phyloP scores from a whole-genome alignment of 768 basidiomycete species.

The Tubosaeta brunneosetosa region DNA sequence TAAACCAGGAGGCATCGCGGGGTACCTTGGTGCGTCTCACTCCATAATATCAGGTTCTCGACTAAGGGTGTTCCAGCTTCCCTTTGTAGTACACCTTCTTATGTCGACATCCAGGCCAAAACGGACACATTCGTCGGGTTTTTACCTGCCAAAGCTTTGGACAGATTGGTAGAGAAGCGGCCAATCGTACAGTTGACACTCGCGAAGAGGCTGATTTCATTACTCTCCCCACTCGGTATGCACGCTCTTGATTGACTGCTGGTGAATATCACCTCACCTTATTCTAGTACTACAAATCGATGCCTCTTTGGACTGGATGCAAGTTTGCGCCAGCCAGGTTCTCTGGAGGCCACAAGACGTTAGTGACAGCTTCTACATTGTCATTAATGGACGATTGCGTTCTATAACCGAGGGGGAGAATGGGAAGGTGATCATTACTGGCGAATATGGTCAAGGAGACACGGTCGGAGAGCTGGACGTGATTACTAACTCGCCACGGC shows the following conservation, averaged over 20 bases:
- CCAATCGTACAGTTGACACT: constrained; percentile 95
- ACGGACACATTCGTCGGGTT: constrained; percentile 99
- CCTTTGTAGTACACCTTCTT: constrained; percentile 86
- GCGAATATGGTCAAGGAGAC: constrained; percentile 96
- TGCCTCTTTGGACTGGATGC: constrained; percentile 96
- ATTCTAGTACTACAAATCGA: constrained; percentile 88
- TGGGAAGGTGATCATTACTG: constrained; percentile 75
- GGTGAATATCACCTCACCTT: constrained; percentile 5
- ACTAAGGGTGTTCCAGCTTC: constrained; percentile 51
- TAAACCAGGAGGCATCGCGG: constrained; percentile 96
- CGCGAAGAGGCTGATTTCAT: constrained; percentile 92
- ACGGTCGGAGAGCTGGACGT: constrained; percentile 97
- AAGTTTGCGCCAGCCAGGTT: constrained; percentile 92
- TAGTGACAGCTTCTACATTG: constrained; percentile 97
- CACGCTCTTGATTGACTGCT: not conserved
- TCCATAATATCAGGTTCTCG: not conserved
- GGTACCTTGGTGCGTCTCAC: constrained; percentile 71
- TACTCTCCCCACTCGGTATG: constrained; percentile 87
- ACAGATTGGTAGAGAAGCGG: constrained; percentile 85
- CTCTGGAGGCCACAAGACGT: constrained; percentile 87
- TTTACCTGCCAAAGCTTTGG: constrained; percentile 81
- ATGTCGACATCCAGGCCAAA: constrained; percentile 95
- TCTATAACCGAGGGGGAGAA: constrained; percentile 78
- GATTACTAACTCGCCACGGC: constrained; percentile 83
- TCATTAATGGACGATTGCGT: constrained; percentile 92